Base-by-base conservation (phyloP, 2,329 filamentous ascomycete species). In the Aspergillus tamarii region DNA sequence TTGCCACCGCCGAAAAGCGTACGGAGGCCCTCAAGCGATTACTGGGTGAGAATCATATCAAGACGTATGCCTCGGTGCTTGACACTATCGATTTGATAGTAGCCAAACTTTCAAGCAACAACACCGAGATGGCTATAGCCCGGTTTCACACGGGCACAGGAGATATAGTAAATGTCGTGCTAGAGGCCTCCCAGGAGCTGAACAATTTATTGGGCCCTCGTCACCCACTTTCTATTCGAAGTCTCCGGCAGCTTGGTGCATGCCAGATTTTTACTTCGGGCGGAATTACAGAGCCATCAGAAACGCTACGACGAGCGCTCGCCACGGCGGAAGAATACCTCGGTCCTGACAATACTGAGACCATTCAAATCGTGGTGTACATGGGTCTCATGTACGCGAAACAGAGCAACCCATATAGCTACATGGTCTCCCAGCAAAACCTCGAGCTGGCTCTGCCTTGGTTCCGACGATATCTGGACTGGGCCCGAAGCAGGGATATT, bases 301-400 rank as follows among this genome's bases (percentile, higher is more conserved):
- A 76, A 57, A 73, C 70, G 0, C 61, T 75, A n/a, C 73, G 74
- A 0, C 73, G 73, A 12, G 73, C 70, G 8, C 68, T 76, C 1
- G 66, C 73, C 1, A 68, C 64, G 8, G 70, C 72, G 0, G 74
- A 76, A 36, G 73, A 76, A 57, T 46, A 61, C 0, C 57, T 75
- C 0, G 74, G 74, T 0, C 54, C 69, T 0, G 70, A 74, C 2
- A 70, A 75, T 45, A 64, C 71, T 0, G 65, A 73, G 28, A 73
- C 71, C 0, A 68, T 75, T 64, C 66, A 63, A 7, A 70, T 74
- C 14, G 72, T 76, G 10, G 67, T 68, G 3, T 66, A 67, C 26
- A 72, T 76, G 36, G 74, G 73, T 1, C 58, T 74, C 2, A 73
- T 75, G 70, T 76, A 74, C 48, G 66, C 69, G 1, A 50, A 67